A percentile compares a stretch with the other conserved stretches of the same genome.
These are phyloP conservation scores for Strigomonas culicis DNA, from an alignment of 208 protist species.

Conservation along the genomic window DNA sequence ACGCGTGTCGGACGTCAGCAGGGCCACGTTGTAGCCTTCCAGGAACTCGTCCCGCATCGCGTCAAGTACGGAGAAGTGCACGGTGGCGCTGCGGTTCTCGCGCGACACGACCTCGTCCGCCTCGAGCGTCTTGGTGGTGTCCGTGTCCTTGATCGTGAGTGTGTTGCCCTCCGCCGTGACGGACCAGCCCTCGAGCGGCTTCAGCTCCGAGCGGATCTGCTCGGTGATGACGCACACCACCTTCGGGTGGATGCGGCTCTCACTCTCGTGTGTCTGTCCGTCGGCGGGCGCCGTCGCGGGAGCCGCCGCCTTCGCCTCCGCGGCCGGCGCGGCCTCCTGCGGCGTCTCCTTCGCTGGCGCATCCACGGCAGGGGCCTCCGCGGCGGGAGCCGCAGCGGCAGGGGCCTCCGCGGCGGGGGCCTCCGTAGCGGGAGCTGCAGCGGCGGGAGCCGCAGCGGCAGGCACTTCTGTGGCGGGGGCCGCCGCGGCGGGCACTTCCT, in stretches of 20 bases:
- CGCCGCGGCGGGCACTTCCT: background rate
- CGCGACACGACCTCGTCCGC: conserved; percentile 46
- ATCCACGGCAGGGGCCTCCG: conserved; percentile 7
- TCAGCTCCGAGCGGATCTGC: conserved; percentile 21
- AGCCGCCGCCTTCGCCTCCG: background rate
- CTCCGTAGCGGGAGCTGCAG: background rate
- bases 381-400: conserved; percentile 1
- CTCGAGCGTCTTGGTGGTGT: conserved; percentile 29
- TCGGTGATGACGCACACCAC: conserved; percentile 45
- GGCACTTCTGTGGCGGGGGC: background rate
- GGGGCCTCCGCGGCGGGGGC: background rate
- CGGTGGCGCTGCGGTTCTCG: conserved; percentile 16
- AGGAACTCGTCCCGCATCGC: conserved; percentile 32
- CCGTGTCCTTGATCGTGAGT: conserved; percentile 36
- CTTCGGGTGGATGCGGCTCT: background rate
- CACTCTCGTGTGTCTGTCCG: background rate
- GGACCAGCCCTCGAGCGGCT: conserved; percentile 38
- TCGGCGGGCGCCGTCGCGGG: background rate
- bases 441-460: background rate
- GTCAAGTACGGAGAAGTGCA: conserved; percentile 37
- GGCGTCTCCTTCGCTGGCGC: background rate
- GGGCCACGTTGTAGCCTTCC: conserved; percentile 42
- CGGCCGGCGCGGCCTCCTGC: background rate
- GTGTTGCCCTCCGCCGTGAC: conserved; percentile 15
- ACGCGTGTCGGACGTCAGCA: conserved; percentile 42